Percentiles rank a stretch among this genome's conserved stretches.
phyloP scores from a whole-genome alignment of 768 basidiomycete species.

The Mrakia blollopis region DNA sequence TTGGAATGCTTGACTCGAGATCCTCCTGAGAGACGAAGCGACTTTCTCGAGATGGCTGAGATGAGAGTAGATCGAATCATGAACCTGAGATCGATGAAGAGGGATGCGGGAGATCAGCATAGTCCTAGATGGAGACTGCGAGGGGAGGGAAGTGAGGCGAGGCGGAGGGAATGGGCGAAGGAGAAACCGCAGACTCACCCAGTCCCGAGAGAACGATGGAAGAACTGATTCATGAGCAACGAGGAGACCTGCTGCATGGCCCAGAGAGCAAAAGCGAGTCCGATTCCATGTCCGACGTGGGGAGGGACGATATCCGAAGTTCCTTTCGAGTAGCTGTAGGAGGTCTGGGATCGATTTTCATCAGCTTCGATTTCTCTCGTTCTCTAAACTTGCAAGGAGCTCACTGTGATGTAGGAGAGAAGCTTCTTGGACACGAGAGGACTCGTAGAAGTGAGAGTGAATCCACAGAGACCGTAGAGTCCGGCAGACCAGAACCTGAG shows the following conservation, averaged over 20 bases:
- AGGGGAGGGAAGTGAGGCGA: background rate
- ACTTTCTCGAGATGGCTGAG: constrained; percentile 59
- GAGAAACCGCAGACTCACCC: constrained; percentile 49
- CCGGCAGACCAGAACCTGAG: constrained; percentile 48
- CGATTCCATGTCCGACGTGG: constrained; percentile 59
- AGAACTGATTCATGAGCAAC: constrained; percentile 41
- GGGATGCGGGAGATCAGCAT: background rate
- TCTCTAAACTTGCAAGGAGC: too few relatives aligned
- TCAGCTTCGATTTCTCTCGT: too few relatives aligned
- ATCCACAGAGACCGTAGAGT: constrained; percentile 47
- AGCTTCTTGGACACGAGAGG: constrained; percentile 58
- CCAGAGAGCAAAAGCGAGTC: constrained; percentile 65
- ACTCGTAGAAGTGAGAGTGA: constrained; percentile 50
- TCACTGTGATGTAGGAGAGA: constrained; percentile 53
- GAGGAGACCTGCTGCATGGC: constrained; percentile 64
- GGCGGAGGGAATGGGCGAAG: too few relatives aligned
- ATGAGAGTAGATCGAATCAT: constrained; percentile 39
- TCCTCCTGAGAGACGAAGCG: constrained; percentile 59
- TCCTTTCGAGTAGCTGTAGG: constrained; percentile 49
- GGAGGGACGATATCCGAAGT: constrained; percentile 45
- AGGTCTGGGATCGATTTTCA: constrained; percentile 24
- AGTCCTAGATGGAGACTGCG: background rate
- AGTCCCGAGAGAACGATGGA: constrained; percentile 37
- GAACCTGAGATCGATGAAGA: constrained; percentile 4
- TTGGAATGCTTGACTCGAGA: constrained; percentile 57